Evolutionary conservation across 495 filamentous ascomycete species (phyloP), one percentile per base, ranked within the genome.

Genomic region (Xanthoparmelia taractica): DNA sequence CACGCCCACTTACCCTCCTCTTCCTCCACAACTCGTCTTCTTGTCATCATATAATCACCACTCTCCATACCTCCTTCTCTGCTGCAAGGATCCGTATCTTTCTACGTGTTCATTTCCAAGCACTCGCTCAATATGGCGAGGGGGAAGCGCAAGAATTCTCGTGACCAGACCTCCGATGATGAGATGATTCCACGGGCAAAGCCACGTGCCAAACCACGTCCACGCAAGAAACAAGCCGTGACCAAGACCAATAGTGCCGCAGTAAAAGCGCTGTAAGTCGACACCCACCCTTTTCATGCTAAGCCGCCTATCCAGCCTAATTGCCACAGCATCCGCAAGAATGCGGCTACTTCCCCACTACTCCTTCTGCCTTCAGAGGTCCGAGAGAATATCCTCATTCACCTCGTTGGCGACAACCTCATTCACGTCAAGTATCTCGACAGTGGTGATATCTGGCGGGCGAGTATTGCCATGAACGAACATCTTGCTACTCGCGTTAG

Each of bases 181-280:
- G 37, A 58, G 56, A n/a, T 40, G n/a, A 29, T 11, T n/a, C 13
- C 34, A 38, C 31, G n/a, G 4, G 29, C 29, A 4, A 54, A 54
- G 36, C 13, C 34, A 38, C 31, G n/a, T 17, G 29, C 29, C 1
- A 54, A 54, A 17, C 50, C 27, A 20, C 56, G 56, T 38, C 36
- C 48, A 27, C 58, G 48, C 37, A 65, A 65, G 50, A 61, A 58
- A 50, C 58, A 65, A 45, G 63, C 38, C 11, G 63, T 65, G 6
- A 65, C 45, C 29, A 65, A 61, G 47, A 65, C 63, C 0, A 47
- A 41, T 18, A 60, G 52, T n/a, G 7, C 37, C 23, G 40, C 25
- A 34, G 57, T 43, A 5, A 61, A 43, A 36, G 27, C 58, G n/a
- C 34, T 54, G 62, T 59, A 20, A 56, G 31, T 23, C 31, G 0